Evolutionary conservation across 2,329 filamentous ascomycete species (phyloP).

Genomic region (Aspergillus uvarum): DNA sequence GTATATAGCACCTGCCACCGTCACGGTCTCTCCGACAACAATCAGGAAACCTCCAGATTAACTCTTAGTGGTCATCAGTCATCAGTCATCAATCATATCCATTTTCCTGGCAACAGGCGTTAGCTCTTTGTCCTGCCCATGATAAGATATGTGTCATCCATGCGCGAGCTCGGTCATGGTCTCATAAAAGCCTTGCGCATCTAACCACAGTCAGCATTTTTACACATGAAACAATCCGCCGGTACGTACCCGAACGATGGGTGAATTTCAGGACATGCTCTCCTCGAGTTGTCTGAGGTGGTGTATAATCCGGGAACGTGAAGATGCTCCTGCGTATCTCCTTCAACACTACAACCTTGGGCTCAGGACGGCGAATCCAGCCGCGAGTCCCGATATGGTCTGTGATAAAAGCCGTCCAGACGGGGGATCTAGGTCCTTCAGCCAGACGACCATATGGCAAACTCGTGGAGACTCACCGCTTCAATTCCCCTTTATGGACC

Average conservation of each 20-base stretch:
- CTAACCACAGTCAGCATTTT: conserved; percentile 25
- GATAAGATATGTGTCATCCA: background rate
- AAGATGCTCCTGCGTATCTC: conserved; percentile 56
- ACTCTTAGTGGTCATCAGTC: conserved; percentile 7
- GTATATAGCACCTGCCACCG: background rate
- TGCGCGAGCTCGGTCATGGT: conserved; percentile 32
- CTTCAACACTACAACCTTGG: conserved; percentile 49
- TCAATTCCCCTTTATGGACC: conserved; percentile 52
- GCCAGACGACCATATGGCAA: background rate
- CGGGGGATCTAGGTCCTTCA: conserved; percentile 46
- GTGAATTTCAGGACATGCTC: conserved; percentile 44
- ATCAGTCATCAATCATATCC: conserved; percentile 10
- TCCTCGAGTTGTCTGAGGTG: conserved; percentile 36
- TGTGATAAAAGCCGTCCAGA: conserved; percentile 62
- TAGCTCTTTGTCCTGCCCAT: background rate
- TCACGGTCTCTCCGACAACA: background rate
- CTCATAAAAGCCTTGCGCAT: conserved; percentile 40
- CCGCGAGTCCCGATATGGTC: conserved; percentile 46
- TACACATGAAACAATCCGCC: background rate
- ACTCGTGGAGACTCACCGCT: conserved; percentile 37
- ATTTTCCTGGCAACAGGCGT: background rate
- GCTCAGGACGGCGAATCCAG: conserved; percentile 49
- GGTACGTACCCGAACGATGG: conserved; percentile 31
- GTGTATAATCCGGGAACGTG: conserved; percentile 50
- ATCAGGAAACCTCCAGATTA: background rate